These are phyloP conservation scores for Sextonia rubra DNA, from an alignment of 164 flowering plant genomes.

Conservation along the genomic window DNA sequence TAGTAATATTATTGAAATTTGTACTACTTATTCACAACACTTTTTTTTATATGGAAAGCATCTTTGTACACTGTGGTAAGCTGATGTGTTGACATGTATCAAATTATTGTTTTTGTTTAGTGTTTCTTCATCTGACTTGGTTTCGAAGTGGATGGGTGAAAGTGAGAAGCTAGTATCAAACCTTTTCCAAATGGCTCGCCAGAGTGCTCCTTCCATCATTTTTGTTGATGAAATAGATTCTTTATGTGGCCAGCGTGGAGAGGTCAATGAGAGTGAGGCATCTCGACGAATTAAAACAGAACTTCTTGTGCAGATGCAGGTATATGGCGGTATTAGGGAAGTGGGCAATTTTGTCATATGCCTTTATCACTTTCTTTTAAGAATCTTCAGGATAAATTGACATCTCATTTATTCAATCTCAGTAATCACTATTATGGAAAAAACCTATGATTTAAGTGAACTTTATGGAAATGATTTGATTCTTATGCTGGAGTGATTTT, in stretches of 20 bases:
- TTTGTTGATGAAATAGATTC: conserved; percentile 98
- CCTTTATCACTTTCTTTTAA: not conserved
- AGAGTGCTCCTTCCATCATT: conserved; percentile 93
- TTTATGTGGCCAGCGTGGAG: conserved; percentile 91
- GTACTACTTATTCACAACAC: not conserved
- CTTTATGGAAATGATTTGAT: no score
- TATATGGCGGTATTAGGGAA: conserved; percentile 17
- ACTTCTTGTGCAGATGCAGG: conserved; percentile 99
- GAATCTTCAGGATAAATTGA: not conserved
- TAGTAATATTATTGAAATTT: not conserved
- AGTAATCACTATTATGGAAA: no score
- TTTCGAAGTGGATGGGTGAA: conserved; percentile 99
- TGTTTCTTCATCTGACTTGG: conserved; percentile 92
- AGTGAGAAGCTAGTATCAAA: conserved; percentile 97
- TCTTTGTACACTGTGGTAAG: not conserved
- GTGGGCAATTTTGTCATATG: not conserved
- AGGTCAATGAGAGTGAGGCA: conserved; percentile 99
- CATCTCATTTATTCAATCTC: not conserved
- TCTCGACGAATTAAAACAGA: conserved; percentile 98
- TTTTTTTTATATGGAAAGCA: not conserved
- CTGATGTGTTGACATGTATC: not conserved
- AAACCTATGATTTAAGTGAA: no score
- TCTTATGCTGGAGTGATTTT: no score
- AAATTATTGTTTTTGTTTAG: conserved; percentile 33
- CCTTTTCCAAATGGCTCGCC: conserved; percentile 98